phyloP scores from a whole-genome alignment of 2,329 filamentous ascomycete genomes.

The Nothophaeocryptopus gaeumannii region DNA sequence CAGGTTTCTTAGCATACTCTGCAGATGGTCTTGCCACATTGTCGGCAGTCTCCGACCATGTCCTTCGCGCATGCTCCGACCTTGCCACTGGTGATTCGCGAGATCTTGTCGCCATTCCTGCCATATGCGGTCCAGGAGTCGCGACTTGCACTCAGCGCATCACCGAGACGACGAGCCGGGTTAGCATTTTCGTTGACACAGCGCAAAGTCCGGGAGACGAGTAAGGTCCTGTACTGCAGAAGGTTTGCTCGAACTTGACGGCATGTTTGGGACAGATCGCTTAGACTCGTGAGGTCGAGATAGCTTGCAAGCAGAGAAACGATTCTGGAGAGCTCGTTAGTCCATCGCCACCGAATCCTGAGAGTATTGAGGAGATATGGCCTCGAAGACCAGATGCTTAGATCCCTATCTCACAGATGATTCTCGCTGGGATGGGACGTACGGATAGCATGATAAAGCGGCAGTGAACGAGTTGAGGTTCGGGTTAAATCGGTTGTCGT shows the following conservation, averaged over 20 bases:
- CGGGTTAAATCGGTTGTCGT: constrained; percentile 43
- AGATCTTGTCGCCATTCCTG: constrained; percentile 31
- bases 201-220: constrained; percentile 72
- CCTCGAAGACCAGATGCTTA: too few relatives aligned
- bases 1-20: constrained; percentile 55
- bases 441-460: constrained; percentile 67
- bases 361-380: too few relatives aligned
- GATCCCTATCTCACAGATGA: too few relatives aligned
- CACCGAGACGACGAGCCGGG: constrained; percentile 53
- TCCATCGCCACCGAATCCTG: neutral
- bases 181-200: constrained; percentile 68
- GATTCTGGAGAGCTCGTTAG: constrained; percentile 55
- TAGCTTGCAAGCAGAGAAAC: constrained; percentile 69
- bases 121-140: constrained; percentile 29
- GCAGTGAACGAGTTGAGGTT: constrained; percentile 61
- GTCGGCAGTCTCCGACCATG: constrained; percentile 78
- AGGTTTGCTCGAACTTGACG: constrained; percentile 74
- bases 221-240: constrained; percentile 70
- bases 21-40: constrained; percentile 75
- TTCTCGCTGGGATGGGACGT: constrained; percentile 38
- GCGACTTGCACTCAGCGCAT: constrained; percentile 32
- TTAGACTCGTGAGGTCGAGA: constrained; percentile 83
- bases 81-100: constrained; percentile 60
- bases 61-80: constrained; percentile 79
- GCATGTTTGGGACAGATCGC: constrained; percentile 78